These are phyloP conservation scores for Penicillium janthinellum DNA, from an alignment of 2,329 filamentous ascomycete genomes.

Conservation along the genomic window DNA sequence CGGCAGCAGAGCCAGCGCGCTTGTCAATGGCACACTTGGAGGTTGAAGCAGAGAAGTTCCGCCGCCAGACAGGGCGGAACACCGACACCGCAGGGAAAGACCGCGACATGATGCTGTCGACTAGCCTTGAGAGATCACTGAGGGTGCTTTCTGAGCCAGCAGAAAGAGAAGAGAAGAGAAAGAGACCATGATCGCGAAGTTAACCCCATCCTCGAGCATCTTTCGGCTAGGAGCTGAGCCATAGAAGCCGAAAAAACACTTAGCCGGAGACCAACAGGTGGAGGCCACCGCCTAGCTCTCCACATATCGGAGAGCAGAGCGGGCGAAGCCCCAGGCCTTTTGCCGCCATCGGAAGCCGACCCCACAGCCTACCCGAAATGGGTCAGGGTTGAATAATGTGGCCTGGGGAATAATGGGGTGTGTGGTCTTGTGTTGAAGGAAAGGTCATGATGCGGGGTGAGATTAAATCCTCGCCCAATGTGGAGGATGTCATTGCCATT, in stretches of 20 bases:
- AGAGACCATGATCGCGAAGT: conserved; percentile 15
- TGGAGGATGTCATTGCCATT: not conserved
- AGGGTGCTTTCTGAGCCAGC: conserved; percentile 19
- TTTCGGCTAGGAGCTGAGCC: conserved; percentile 27
- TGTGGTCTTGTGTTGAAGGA: not conserved
- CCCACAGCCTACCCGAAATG: conserved; percentile 16
- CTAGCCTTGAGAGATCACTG: conserved; percentile 18
- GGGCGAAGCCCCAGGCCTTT: conserved; percentile 16
- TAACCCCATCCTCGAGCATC: conserved; percentile 18
- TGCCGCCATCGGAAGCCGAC: conserved; percentile 29
- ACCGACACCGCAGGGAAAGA: conserved; percentile 33
- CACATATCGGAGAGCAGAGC: conserved; percentile 13
- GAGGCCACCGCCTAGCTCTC: conserved; percentile 5
- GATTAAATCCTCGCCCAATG: not conserved
- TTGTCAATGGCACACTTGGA: conserved; percentile 72
- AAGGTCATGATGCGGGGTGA: conserved; percentile 1
- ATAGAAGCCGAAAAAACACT: conserved; percentile 32
- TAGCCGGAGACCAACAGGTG: conserved; percentile 20
- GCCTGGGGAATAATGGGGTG: not conserved
- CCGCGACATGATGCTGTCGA: conserved; percentile 31
- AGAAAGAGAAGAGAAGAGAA: conserved; percentile 19
- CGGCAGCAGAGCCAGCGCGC: conserved; percentile 68
- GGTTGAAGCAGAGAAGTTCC: conserved; percentile 67
- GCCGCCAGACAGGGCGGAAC: conserved; percentile 42
- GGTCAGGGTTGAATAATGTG: conserved; percentile 1